phyloP scores from a whole-genome alignment of 2,329 filamentous ascomycete genomes.

The Alternaria arborescens region DNA sequence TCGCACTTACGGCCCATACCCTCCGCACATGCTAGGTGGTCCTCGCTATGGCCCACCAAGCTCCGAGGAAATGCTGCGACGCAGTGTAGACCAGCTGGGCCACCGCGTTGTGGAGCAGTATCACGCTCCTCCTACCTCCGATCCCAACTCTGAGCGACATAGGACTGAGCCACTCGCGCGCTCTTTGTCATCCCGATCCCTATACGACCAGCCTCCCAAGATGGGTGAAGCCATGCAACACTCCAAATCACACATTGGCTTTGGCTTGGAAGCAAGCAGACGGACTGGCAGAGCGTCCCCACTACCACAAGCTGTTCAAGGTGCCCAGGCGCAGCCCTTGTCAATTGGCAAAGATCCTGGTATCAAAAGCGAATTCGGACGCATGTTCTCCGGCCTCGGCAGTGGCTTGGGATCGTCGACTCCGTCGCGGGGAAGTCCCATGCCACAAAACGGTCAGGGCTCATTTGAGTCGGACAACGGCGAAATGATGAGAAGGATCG shows the following conservation, averaged over 20 bases:
- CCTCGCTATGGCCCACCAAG: constrained; percentile 34
- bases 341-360: constrained; percentile 83
- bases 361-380: constrained; percentile 93
- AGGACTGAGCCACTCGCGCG: constrained; percentile 46
- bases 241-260: constrained; percentile 74
- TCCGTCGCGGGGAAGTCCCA: constrained; percentile 62
- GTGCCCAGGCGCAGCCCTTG: constrained; percentile 81
- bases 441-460: constrained; percentile 45
- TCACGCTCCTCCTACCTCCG: constrained; percentile 50
- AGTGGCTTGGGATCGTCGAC: constrained; percentile 69
- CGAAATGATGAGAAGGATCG: constrained; percentile 44
- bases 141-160: constrained; percentile 48
- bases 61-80: constrained; percentile 45
- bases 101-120: constrained; percentile 51
- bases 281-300: constrained; percentile 86
- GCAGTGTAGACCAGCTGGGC: constrained; percentile 43
- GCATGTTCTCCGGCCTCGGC: constrained; percentile 94
- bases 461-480: constrained; percentile 39
- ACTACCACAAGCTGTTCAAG: constrained; percentile 91
- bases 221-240: constrained; percentile 65
- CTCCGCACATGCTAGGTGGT: constrained; percentile 32
- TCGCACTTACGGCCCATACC: constrained; percentile 44
- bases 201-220: constrained; percentile 52
- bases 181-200: constrained; percentile 44
- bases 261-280: constrained; percentile 77